A percentile compares a stretch with the other conserved stretches of the same genome.
Evolutionary conservation across 2,329 filamentous ascomycete genomes (phyloP).

Genomic region (Polychaeton citri): DNA sequence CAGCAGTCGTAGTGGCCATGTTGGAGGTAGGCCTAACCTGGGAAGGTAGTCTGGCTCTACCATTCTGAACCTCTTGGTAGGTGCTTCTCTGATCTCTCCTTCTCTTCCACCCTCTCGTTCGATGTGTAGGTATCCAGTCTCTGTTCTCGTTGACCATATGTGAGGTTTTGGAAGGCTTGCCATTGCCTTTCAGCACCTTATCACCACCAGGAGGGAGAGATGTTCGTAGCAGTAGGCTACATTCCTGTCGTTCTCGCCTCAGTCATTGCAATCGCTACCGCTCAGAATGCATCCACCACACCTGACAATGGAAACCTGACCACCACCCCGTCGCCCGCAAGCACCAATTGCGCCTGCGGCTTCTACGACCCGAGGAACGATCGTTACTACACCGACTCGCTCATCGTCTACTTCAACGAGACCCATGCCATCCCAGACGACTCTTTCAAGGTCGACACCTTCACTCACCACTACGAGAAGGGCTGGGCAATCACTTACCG

Average conservation of each 20-base stretch:
- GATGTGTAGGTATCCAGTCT: no score
- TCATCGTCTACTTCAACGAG: conserved; percentile 40
- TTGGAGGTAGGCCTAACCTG: no score
- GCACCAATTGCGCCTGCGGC: conserved; percentile 31
- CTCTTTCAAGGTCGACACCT: conserved; percentile 28
- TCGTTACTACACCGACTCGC: conserved; percentile 32
- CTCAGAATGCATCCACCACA: conserved; percentile 3
- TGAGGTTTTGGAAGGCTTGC: no score
- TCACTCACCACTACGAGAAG: conserved; percentile 31
- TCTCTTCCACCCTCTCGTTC: no score
- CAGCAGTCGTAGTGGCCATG: no score
- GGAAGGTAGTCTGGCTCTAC: no score
- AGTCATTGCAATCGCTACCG: conserved; percentile 1
- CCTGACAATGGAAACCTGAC: not conserved
- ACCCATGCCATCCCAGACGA: conserved; percentile 21
- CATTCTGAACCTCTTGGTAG: no score
- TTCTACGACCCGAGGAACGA: conserved; percentile 28
- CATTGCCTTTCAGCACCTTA: no score
- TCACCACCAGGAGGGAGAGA: no score
- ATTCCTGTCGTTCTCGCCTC: not conserved
- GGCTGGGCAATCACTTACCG: conserved; percentile 34
- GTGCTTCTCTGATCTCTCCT: no score
- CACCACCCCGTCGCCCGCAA: not conserved
- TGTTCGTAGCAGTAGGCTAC: no score
- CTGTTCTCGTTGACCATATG: no score